Evolutionary conservation across 2,329 filamentous ascomycete genomes (phyloP).

Genomic region (Colletotrichum chrysophilum): DNA sequence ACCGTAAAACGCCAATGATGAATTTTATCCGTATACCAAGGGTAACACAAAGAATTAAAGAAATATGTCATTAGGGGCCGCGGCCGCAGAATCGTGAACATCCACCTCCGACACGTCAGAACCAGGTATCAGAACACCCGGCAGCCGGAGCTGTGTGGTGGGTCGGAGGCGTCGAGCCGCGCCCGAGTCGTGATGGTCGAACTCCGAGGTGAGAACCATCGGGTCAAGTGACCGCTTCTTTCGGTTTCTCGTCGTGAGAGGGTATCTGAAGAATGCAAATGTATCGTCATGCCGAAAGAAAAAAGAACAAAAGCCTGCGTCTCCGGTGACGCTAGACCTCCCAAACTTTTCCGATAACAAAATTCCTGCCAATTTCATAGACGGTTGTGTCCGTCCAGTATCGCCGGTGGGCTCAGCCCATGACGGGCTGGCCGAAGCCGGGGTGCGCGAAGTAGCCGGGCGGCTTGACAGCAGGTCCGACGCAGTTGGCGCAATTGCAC

Average conservation of each 20-base stretch:
- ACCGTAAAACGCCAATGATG: slow-evolving; percentile 22
- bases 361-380: slow-evolving; percentile 11
- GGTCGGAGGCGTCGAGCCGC: not conserved
- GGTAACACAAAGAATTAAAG: slow-evolving; percentile 23
- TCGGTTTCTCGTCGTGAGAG: slow-evolving; percentile 24
- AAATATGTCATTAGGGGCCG: slow-evolving; percentile 25
- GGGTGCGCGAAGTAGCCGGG: slow-evolving; percentile 53
- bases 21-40: slow-evolving; percentile 26
- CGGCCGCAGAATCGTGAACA: not conserved
- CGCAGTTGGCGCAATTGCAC: slow-evolving; percentile 54
- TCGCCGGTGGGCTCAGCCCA: slow-evolving; percentile 47
- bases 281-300: slow-evolving; percentile 24
- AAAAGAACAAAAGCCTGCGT: slow-evolving; percentile 17
- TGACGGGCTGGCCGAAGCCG: slow-evolving; percentile 59
- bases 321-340: slow-evolving; percentile 15
- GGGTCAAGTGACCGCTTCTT: slow-evolving; percentile 20
- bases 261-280: slow-evolving; percentile 27
- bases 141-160: not conserved
- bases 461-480: slow-evolving; percentile 47
- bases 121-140: not conserved
- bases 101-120: not conserved
- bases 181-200: slow-evolving; percentile 21
- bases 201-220: slow-evolving; percentile 14
- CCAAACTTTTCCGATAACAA: slow-evolving; percentile 23
- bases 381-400: not conserved